Conservation (phyloP, 2,329 filamentous ascomycete species). For the Cadophora sp. region DNA sequence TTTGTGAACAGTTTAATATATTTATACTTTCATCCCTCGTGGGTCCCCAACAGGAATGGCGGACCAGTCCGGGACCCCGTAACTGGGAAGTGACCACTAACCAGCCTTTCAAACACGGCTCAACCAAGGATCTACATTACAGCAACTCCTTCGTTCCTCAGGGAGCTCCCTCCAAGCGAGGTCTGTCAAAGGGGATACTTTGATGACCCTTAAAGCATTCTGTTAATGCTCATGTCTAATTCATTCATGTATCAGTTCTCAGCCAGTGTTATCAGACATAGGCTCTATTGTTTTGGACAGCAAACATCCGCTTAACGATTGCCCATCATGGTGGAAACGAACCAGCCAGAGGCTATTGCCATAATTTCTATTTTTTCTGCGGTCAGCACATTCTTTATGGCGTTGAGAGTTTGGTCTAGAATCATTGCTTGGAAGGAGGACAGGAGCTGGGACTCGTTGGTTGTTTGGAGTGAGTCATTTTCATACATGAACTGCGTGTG, state of each 20-base stretch:
- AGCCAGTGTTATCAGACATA: not conserved
- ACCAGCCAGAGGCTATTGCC: constrained; percentile 15
- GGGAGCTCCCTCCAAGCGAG: not conserved
- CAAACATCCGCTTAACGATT: not conserved
- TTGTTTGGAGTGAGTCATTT: constrained; percentile 14
- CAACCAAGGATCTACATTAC: not conserved
- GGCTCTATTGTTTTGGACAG: not conserved
- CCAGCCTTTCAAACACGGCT: not conserved
- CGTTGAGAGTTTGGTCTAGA: constrained; percentile 14
- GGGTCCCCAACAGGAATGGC: not conserved
- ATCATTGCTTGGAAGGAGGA: constrained; percentile 13
- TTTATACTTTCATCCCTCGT: not conserved
- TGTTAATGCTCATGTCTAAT: not conserved
- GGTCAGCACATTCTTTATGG: constrained; percentile 18
- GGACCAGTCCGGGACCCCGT: not conserved
- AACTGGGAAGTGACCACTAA: not conserved
- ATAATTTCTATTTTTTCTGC: constrained; percentile 2
- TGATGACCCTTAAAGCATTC: not conserved
- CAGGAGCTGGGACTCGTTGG: not conserved
- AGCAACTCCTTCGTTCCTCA: not conserved
- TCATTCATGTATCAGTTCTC: not conserved
- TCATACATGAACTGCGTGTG: not conserved
- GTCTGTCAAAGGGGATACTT: not conserved
- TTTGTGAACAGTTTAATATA: not conserved
- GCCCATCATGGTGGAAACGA: constrained; percentile 19